phyloP scores from a whole-genome alignment of 1,139 yeast species.

The Diutina mesorugosa region DNA sequence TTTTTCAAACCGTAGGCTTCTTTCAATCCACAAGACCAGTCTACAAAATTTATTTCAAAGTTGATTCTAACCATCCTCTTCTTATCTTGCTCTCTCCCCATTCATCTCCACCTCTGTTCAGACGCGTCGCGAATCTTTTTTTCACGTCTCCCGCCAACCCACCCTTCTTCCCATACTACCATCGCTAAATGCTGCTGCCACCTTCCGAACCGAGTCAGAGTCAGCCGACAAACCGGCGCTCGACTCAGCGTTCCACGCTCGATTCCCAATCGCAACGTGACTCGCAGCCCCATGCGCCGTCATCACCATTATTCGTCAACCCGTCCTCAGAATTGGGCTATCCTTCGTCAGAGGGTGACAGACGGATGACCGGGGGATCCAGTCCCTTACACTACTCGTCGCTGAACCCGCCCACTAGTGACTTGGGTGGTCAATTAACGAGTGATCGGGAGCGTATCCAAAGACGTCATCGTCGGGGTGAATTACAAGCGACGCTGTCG shows the following conservation, averaged over 20 bases:
- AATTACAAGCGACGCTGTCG: neutral
- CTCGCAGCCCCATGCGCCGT: neutral
- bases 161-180: neutral
- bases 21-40: too few relatives aligned
- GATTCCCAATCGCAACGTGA: neutral
- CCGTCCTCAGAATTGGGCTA: neutral
- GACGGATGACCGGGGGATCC: neutral
- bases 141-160: neutral
- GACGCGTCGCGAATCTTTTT: neutral
- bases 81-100: neutral
- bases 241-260: neutral
- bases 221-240: neutral
- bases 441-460: neutral
- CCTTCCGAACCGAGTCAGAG: neutral
- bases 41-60: too few relatives aligned
- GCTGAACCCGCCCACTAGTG: neutral
- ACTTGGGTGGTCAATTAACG: neutral
- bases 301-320: neutral
- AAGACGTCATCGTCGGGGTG: neutral
- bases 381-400: neutral
- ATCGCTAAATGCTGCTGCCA: neutral
- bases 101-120: too few relatives aligned
- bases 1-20: too few relatives aligned
- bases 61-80: neutral
- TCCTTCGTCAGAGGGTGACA: neutral